Evolutionary conservation across 768 basidiomycete genomes (phyloP).

Genomic region (Leccinum ochraceum): DNA sequence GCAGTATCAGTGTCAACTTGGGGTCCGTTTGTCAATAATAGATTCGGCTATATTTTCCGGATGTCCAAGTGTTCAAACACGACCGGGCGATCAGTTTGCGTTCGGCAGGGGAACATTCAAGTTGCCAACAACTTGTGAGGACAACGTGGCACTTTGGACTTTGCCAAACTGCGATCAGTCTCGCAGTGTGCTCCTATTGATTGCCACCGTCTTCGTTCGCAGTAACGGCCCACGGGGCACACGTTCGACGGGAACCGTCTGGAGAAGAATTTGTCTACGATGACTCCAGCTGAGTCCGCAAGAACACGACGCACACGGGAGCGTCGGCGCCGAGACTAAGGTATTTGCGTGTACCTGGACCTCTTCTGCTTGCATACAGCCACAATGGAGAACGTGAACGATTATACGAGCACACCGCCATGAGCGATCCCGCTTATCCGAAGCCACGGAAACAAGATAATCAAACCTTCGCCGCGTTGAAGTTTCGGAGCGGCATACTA

Average conservation of each 20-base stretch:
- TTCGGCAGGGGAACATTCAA: neutral
- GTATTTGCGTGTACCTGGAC: too few species aligned
- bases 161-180: neutral
- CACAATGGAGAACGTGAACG: too few species aligned
- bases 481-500: too few species aligned
- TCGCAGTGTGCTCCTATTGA: neutral
- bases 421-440: too few species aligned
- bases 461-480: too few species aligned
- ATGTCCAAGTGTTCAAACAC: neutral
- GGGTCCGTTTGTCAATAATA: neutral
- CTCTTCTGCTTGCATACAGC: too few species aligned
- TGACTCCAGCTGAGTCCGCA: too few species aligned
- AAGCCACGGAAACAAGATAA: too few species aligned
- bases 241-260: neutral
- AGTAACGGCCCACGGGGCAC: neutral
- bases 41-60: neutral
- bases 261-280: neutral
- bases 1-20: neutral
- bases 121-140: neutral
- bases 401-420: too few species aligned
- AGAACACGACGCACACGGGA: too few species aligned
- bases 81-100: neutral
- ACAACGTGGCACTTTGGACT: neutral
- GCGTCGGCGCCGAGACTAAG: too few species aligned
- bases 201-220: neutral